Conservation (phyloP, 495 filamentous ascomycete genomes). For the Amorphotheca resinae region DNA sequence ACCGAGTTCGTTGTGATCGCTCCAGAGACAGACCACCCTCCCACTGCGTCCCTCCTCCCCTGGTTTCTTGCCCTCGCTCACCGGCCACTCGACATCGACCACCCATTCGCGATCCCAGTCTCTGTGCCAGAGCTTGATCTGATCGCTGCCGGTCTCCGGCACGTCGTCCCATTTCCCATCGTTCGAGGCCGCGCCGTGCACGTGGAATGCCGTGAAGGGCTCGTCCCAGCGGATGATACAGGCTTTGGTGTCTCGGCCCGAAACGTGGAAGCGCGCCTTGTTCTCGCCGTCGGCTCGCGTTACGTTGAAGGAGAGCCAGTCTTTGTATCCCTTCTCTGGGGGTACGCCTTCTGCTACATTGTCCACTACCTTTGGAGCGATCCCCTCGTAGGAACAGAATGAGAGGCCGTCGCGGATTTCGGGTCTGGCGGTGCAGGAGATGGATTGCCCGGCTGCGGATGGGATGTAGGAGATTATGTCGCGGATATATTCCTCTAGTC, state of each 20-base stretch:
- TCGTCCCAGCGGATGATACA: slow-evolving; percentile 55
- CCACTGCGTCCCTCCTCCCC: slow-evolving; percentile 43
- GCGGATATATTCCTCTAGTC: slow-evolving; percentile 58
- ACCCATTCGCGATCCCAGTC: slow-evolving; percentile 64
- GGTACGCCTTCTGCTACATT: slow-evolving; percentile 29
- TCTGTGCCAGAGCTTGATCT: slow-evolving; percentile 54
- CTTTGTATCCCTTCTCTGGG: slow-evolving; percentile 31
- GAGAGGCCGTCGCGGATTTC: slow-evolving; percentile 30
- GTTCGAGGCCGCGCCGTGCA: slow-evolving; percentile 38
- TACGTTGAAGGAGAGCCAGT: slow-evolving; percentile 54
- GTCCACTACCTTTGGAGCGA: slow-evolving; percentile 44
- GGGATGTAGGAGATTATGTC: slow-evolving; percentile 56
- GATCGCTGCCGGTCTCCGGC: slow-evolving; percentile 28
- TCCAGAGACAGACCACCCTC: slow-evolving; percentile 72
- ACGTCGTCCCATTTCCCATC: slow-evolving; percentile 46
- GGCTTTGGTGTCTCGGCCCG: slow-evolving; percentile 53
- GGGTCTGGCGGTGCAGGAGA: slow-evolving; percentile 35
- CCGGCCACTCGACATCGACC: slow-evolving; percentile 59
- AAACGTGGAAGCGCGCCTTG: slow-evolving; percentile 44
- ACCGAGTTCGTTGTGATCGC: slow-evolving; percentile 60
- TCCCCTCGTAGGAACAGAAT: slow-evolving; percentile 60
- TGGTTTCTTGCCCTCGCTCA: slow-evolving; percentile 8
- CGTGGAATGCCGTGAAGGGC: slow-evolving; percentile 47
- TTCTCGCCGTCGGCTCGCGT: slow-evolving; percentile 28
- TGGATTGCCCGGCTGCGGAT: slow-evolving; percentile 47